Evolutionary conservation across 495 filamentous ascomycete genomes (phyloP).

Genomic region (Talaromyces liani): DNA sequence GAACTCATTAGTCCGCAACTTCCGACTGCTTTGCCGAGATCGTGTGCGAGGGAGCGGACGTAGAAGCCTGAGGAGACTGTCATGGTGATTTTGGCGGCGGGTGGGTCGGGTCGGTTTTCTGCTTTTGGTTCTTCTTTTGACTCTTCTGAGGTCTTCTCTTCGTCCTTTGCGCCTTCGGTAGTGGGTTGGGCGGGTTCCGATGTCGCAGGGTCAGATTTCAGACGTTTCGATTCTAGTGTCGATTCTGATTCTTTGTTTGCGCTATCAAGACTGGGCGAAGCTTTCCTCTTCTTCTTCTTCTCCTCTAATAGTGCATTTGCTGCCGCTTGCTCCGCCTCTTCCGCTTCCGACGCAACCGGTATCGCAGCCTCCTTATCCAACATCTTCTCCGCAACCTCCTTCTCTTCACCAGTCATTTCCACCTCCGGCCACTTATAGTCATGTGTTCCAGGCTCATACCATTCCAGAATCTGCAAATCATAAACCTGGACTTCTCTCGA

Average conservation of each 20-base stretch:
- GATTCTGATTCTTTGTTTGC: not conserved
- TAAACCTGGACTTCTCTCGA: constrained; percentile 67
- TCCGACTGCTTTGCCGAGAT: constrained; percentile 75
- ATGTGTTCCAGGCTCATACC: constrained; percentile 79
- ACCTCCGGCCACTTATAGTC: constrained; percentile 61
- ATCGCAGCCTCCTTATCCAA: constrained; percentile 33
- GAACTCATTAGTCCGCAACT: constrained; percentile 83
- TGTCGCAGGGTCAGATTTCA: not conserved
- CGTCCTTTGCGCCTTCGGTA: not conserved
- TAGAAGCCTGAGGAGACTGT: constrained; percentile 96
- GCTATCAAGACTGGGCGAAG: not conserved
- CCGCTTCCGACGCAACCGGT: constrained; percentile 17
- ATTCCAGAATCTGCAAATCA: constrained; percentile 74
- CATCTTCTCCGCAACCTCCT: constrained; percentile 65
- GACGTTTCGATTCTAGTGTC: not conserved
- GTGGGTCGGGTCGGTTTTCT: not conserved
- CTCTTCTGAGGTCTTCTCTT: constrained; percentile 18
- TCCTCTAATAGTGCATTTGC: not conserved
- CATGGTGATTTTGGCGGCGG: constrained; percentile 74
- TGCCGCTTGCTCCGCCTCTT: constrained; percentile 11
- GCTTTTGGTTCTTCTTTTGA: constrained; percentile 12
- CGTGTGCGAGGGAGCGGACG: constrained; percentile 86
- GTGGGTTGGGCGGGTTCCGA: constrained; percentile 4
- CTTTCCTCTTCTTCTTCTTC: constrained; percentile 13
- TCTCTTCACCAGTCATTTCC: constrained; percentile 64